Percentiles rank a stretch among this genome's conserved stretches.
phyloP scores from a whole-genome alignment of 495 filamentous ascomycete genomes.

The Neurospora tetrasperma region DNA sequence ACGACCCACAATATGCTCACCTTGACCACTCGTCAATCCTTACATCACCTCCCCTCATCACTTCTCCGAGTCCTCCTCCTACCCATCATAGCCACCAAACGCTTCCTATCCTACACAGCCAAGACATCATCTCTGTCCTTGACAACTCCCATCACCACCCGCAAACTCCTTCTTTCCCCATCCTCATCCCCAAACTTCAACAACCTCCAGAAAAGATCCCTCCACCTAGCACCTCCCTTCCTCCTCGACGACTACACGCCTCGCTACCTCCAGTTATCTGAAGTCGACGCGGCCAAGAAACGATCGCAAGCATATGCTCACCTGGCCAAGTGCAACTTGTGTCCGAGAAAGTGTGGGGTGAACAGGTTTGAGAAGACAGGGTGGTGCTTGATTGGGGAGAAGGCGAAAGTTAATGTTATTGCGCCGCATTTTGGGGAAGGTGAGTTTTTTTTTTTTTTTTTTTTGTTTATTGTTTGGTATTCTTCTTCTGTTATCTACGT shows the following conservation, averaged over 20 bases:
- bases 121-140: not conserved
- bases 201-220: slow-evolving; percentile 3
- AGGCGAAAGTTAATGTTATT: slow-evolving; percentile 64
- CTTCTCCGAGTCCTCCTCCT: not conserved
- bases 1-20: not conserved
- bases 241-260: slow-evolving; percentile 65
- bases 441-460: slow-evolving; percentile 14
- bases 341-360: slow-evolving; percentile 60
- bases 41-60: not conserved
- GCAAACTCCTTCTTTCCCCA: not conserved
- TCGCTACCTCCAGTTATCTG: slow-evolving; percentile 50
- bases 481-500: too few relatives aligned
- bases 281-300: slow-evolving; percentile 51
- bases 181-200: not conserved
- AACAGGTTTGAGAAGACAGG: slow-evolving; percentile 65
- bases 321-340: slow-evolving; percentile 65
- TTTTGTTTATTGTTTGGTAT: not conserved
- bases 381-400: slow-evolving; percentile 62
- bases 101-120: not conserved
- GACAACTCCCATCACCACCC: not conserved
- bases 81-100: not conserved
- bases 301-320: slow-evolving; percentile 57
- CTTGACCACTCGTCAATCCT: not conserved
- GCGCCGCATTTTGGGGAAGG: slow-evolving; percentile 64
- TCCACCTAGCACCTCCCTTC: slow-evolving; percentile 68